These are phyloP conservation scores for Lecanicillium sp. DNA, from an alignment of 2,329 filamentous ascomycete genomes.

Conservation along the genomic window DNA sequence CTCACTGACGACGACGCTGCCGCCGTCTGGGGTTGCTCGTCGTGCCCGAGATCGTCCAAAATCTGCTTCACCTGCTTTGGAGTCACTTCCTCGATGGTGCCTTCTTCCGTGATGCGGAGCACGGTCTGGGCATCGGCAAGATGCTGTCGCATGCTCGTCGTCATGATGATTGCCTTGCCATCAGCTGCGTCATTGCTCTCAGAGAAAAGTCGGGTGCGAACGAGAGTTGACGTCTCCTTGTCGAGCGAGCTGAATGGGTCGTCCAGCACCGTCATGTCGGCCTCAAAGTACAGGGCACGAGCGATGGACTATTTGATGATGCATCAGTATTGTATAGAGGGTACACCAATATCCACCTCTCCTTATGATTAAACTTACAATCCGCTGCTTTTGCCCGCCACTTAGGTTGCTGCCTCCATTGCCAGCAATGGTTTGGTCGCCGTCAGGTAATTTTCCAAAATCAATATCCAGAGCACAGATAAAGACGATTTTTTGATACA, in stretches of 20 bases:
- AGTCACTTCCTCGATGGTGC: not conserved
- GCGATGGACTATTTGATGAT: not conserved
- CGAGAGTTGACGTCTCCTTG: not conserved
- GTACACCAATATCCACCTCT: too few species aligned
- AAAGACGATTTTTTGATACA: not conserved
- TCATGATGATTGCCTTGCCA: slow-evolving; percentile 5
- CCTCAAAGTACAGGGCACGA: not conserved
- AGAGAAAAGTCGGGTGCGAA: not conserved
- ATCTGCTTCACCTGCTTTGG: not conserved
- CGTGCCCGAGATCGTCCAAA: not conserved
- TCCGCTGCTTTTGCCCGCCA: slow-evolving; percentile 6
- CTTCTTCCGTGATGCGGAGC: not conserved
- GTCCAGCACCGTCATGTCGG: slow-evolving; percentile 1
- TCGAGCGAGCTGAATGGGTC: slow-evolving; percentile 6
- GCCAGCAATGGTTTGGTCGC: slow-evolving; percentile 4
- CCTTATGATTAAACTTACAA: slow-evolving; percentile 2
- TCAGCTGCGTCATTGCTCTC: not conserved
- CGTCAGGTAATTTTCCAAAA: not conserved
- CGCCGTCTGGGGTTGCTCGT: not conserved
- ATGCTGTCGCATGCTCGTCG: slow-evolving; percentile 8
- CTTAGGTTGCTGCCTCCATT: not conserved
- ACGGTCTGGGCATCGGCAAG: slow-evolving; percentile 1
- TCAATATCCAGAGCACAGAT: not conserved
- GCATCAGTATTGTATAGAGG: not conserved
- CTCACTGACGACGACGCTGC: too few species aligned